Base-by-base conservation (phyloP, 176 grass and related monocot species). In the Triticum dicoccoides region DNA sequence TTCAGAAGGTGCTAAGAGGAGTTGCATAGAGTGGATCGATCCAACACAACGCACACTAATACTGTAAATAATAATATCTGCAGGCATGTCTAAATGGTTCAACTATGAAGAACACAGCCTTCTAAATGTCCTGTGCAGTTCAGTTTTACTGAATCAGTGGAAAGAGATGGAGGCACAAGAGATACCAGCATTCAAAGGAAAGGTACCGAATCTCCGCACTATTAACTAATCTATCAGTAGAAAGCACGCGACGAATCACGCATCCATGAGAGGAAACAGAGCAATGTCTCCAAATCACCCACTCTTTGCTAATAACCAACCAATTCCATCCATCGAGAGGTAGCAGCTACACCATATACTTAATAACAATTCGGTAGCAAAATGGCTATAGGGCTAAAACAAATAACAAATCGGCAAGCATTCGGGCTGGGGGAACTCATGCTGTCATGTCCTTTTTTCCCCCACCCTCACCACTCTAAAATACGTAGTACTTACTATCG, bases 331-430 rank as follows among this genome's bases (percentile, higher is more conserved):
- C 42, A 18, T 18, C 8, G 9, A 70, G 24, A 37, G 13, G 62
- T 69, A 85, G 68, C 75, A 75, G 38, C 89, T 77, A 64, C 77
- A 85, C 23, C 25, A 87, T 77, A 77, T 83, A 76, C 24, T 32
- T 51, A 86, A 65, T 35, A 86, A 86, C 82, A 66, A 86, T 79
- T 75, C 73, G 79, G 79, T 27, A 89, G 33, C 62, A 89, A 84
- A 92, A 90, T 41, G 68, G 70, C 85, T 54, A 54, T 85, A 84
- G 69, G 74, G 84, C 79, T 69, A 89, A 83, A 74, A 74, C 42
- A 66, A 66, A 29, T 66, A 70, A 37, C 33, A 35, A 35, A 69
- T 42, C 18, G 20, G 18, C 56, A 59, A 59, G 56, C 56, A 59
- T 21, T 21, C 5, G 39, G 41, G 45, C 9, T 15, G 80, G 68